Percentiles rank a stretch among this genome's conserved stretches.
Conservation (phyloP, 2,329 filamentous ascomycete species). For the Lecanicillium sp. region DNA sequence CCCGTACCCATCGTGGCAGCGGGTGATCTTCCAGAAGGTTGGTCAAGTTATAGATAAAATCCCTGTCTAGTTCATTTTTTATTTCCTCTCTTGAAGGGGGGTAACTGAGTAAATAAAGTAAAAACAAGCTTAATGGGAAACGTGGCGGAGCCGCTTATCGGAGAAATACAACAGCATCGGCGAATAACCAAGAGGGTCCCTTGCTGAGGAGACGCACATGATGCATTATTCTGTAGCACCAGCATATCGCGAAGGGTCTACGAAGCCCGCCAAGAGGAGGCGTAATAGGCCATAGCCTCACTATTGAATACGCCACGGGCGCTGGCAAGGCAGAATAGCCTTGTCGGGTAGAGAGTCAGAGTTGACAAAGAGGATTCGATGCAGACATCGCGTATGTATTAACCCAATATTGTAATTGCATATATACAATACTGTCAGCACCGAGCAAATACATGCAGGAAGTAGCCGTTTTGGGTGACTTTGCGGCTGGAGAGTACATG, state of each 20-base stretch:
- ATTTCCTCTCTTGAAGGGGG: not conserved
- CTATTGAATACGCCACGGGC: not conserved
- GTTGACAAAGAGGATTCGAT: too few species aligned
- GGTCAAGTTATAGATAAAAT: too few species aligned
- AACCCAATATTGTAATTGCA: too few species aligned
- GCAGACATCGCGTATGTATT: too few species aligned
- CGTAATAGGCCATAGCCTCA: not conserved
- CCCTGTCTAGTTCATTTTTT: not conserved
- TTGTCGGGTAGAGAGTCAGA: not conserved
- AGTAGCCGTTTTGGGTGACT: too few species aligned
- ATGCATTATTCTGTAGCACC: too few species aligned
- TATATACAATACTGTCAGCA: too few species aligned
- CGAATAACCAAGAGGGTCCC: not conserved
- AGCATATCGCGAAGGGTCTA: not conserved
- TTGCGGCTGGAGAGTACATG: too few species aligned
- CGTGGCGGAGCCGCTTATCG: not conserved
- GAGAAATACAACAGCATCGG: not conserved
- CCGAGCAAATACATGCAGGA: too few species aligned
- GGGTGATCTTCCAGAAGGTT: not conserved
- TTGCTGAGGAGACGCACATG: not conserved
- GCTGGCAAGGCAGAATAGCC: not conserved
- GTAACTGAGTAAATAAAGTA: not conserved
- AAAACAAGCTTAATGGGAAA: not conserved
- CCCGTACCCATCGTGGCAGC: not conserved
- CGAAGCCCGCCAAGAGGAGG: conserved; percentile 6